phyloP scores from a whole-genome alignment of 2,329 filamentous ascomycete species.

The Mycocentrospora acerina region DNA sequence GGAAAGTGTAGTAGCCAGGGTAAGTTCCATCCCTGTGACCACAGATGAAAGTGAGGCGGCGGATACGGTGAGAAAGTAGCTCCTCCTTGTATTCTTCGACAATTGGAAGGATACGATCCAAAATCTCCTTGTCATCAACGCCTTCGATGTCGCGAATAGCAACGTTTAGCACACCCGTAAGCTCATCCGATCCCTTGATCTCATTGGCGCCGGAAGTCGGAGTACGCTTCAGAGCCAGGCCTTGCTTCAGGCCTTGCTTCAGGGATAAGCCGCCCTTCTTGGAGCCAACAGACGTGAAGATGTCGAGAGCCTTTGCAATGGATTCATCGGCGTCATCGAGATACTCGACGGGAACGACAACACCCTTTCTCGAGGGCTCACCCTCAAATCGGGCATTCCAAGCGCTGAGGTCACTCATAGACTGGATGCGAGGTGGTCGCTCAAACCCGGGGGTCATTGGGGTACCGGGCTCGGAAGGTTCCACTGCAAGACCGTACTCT shows the following conservation, averaged over 20 bases:
- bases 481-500: conserved; percentile 80
- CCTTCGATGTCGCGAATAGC: conserved; percentile 87
- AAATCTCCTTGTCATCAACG: conserved; percentile 76
- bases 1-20: conserved; percentile 97
- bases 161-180: conserved; percentile 90
- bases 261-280: conserved; percentile 53
- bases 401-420: conserved; percentile 96
- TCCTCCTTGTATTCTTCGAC: conserved; percentile 83
- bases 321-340: conserved; percentile 91
- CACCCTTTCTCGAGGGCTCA: conserved; percentile 85
- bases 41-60: conserved; percentile 93
- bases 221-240: conserved; percentile 66
- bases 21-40: conserved; percentile 92
- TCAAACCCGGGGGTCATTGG: conserved; percentile 68
- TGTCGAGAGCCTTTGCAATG: conserved; percentile 79
- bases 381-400: conserved; percentile 68
- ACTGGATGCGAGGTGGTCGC: conserved; percentile 75
- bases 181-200: conserved; percentile 67
- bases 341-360: conserved; percentile 90
- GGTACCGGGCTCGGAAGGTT: conserved; percentile 75
- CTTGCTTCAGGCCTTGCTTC: conserved; percentile 37
- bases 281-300: conserved; percentile 64
- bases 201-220: conserved; percentile 44
- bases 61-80: conserved; percentile 75
- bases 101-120: conserved; percentile 72